phyloP scores from a whole-genome alignment of 129 eudicot species.

The Kitagawia praeruptora region DNA sequence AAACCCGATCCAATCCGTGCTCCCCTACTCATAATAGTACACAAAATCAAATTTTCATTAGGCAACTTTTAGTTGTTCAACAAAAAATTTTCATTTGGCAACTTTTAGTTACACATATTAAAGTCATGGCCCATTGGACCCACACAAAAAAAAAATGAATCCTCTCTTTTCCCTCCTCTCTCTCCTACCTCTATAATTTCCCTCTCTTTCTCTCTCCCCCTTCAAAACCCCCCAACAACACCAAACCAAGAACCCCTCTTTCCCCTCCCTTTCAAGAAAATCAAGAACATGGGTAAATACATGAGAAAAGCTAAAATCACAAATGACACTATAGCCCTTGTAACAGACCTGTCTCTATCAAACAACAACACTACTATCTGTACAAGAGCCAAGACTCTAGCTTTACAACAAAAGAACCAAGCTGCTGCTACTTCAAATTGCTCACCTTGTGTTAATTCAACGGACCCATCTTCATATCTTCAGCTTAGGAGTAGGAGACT shows the following conservation, averaged over 20 bases:
- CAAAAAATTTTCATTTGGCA: neutral
- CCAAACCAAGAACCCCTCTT: neutral
- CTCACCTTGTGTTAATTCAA: conserved; percentile 11
- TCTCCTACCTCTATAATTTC: neutral
- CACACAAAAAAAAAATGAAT: neutral
- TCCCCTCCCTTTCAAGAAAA: neutral
- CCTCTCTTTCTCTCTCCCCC: neutral
- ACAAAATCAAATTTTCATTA: too few species aligned
- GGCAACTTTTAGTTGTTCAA: too few species aligned
- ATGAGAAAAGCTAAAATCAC: conserved; percentile 14
- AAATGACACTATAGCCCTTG: neutral
- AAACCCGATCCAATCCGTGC: too few species aligned
- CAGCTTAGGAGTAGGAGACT: conserved; percentile 68
- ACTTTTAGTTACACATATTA: neutral
- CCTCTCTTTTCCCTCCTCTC: neutral
- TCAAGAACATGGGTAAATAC: conserved; percentile 6
- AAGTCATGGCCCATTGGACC: neutral
- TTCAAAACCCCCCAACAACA: neutral
- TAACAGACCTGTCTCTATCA: conserved; percentile 1
- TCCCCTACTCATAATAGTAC: too few species aligned
- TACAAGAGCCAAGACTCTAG: conserved; percentile 75
- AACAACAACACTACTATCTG: neutral
- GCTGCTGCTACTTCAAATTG: conserved; percentile 21
- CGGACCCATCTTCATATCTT: conserved; percentile 30
- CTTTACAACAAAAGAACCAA: conserved; percentile 31